phyloP scores from a whole-genome alignment of 2,329 filamentous ascomycete genomes.

The Basipetospora chlamydospora region DNA sequence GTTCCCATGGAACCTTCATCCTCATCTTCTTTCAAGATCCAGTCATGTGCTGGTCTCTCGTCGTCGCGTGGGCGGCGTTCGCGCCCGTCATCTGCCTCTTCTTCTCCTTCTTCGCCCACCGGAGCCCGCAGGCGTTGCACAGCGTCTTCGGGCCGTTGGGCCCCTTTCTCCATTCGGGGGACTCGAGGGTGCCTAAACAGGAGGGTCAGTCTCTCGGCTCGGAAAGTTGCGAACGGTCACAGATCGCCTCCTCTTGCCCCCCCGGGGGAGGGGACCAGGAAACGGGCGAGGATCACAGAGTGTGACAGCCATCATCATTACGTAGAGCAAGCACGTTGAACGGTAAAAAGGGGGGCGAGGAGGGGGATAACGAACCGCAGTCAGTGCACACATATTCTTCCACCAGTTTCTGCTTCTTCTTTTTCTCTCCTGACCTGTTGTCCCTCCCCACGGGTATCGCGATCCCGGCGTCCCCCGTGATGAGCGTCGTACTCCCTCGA shows the following conservation, averaged over 20 bases:
- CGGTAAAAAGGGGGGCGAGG: background rate
- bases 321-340: background rate
- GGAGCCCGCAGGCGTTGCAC: constrained; percentile 81
- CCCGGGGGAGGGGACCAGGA: no score
- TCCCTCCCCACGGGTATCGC: constrained; percentile 72
- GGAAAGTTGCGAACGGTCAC: no score
- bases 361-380: constrained; percentile 54
- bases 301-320: background rate
- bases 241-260: background rate
- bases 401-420: constrained; percentile 69
- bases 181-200: constrained; percentile 61
- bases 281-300: no score
- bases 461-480: constrained; percentile 39
- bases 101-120: constrained; percentile 72
- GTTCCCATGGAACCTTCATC: background rate
- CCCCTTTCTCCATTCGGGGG: constrained; percentile 91
- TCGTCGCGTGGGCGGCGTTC: constrained; percentile 8
- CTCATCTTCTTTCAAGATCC: constrained; percentile 1
- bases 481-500: constrained; percentile 65
- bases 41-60: constrained; percentile 2
- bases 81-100: constrained; percentile 25
- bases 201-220: no score
- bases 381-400: constrained; percentile 94
- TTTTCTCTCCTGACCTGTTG: constrained; percentile 58
- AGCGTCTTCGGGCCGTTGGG: constrained; percentile 86